phyloP scores from a whole-genome alignment of 2,329 filamentous ascomycete species.

The Colletotrichum sp. region DNA sequence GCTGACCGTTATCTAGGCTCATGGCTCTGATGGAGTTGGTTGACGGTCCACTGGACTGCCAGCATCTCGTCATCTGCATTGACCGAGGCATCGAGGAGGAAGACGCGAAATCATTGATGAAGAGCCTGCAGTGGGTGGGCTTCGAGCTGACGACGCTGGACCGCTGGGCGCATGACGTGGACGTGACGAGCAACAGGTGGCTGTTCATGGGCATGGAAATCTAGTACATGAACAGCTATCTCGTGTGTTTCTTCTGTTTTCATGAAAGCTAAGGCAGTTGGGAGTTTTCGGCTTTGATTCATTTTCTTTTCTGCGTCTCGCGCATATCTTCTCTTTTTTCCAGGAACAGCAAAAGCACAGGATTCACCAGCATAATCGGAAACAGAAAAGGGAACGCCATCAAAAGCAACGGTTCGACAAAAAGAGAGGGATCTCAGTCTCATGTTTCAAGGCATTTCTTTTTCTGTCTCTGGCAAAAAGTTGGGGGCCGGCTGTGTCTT shows the following conservation, averaged over 20 bases:
- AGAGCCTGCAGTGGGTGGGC: slow-evolving; percentile 91
- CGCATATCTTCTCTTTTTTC: neutral
- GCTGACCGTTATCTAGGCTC: slow-evolving; percentile 59
- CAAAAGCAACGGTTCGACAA: neutral
- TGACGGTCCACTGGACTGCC: slow-evolving; percentile 76
- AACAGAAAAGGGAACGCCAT: neutral
- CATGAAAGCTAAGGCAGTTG: slow-evolving; percentile 9
- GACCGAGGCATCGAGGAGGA: slow-evolving; percentile 70
- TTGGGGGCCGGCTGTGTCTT: neutral
- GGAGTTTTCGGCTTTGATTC: neutral
- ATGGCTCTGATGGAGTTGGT: slow-evolving; percentile 92
- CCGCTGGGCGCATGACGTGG: slow-evolving; percentile 69
- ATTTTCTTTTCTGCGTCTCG: neutral
- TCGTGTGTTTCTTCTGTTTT: neutral
- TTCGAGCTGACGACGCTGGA: slow-evolving; percentile 85
- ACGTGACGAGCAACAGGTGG: slow-evolving; percentile 79
- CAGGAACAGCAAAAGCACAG: neutral
- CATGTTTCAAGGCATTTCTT: neutral
- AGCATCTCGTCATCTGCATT: slow-evolving; percentile 79
- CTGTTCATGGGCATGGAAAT: slow-evolving; percentile 89
- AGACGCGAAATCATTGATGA: slow-evolving; percentile 72
- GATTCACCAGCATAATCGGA: neutral
- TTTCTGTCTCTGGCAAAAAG: slow-evolving; percentile 4
- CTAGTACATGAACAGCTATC: slow-evolving; percentile 37
- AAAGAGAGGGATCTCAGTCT: neutral